phyloP scores from a whole-genome alignment of 2,329 filamentous ascomycete species.

The Fusarium keratoplasticum region DNA sequence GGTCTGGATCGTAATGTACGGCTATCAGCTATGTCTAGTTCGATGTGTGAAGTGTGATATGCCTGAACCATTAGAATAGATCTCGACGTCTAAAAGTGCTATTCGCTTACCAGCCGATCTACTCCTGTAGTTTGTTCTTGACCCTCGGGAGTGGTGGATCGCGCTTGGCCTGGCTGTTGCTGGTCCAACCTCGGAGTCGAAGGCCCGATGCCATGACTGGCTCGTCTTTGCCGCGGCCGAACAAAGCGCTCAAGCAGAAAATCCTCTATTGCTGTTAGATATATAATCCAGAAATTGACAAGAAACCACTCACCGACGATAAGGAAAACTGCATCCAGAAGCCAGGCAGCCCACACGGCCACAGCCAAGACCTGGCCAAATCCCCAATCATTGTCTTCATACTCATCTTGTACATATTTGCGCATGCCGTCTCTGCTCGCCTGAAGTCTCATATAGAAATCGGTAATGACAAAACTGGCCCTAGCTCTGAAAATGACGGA shows the following conservation, averaged over 20 bases:
- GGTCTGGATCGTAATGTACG: background rate
- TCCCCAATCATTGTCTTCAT: background rate
- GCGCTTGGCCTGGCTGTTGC: background rate
- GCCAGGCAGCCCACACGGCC: background rate
- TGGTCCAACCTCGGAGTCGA: background rate
- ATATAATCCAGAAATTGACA: no score
- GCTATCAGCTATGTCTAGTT: background rate
- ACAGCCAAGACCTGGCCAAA: background rate
- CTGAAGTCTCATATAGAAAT: background rate
- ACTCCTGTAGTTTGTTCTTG: background rate
- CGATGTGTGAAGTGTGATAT: background rate
- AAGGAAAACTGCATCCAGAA: background rate
- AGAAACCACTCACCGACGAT: background rate
- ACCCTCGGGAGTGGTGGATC: no score
- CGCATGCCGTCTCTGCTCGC: background rate
- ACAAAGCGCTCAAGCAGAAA: background rate
- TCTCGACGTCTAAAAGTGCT: background rate
- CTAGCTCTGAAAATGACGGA: background rate
- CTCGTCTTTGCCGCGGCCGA: background rate
- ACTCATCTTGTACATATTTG: background rate
- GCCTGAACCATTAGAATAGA: background rate
- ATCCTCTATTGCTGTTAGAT: background rate
- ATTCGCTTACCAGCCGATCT: no score
- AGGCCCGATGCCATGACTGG: background rate
- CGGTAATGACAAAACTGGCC: background rate